Evolutionary conservation across 495 filamentous ascomycete genomes (phyloP).

Genomic region (Penicillium tannophilum): DNA sequence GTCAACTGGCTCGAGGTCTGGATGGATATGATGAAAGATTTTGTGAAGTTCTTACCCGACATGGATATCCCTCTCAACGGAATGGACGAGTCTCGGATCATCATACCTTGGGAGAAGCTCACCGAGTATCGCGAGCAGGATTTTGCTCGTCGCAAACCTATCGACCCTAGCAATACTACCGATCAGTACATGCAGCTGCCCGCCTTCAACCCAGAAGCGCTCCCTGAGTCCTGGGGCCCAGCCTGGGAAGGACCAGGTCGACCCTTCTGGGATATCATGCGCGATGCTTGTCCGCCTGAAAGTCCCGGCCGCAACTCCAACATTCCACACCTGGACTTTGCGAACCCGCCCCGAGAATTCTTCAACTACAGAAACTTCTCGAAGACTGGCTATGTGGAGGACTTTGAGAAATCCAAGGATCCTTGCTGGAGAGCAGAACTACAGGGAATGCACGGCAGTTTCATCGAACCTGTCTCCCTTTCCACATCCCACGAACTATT

Average conservation of each 20-base stretch:
- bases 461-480: not conserved
- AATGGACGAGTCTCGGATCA: constrained; percentile 1
- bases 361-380: not conserved
- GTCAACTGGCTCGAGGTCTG: not conserved
- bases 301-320: not conserved
- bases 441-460: not conserved
- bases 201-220: not conserved
- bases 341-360: not conserved
- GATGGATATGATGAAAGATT: not conserved
- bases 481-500: not conserved
- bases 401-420: not conserved
- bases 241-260: not conserved
- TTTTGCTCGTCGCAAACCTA: not conserved
- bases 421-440: not conserved
- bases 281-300: not conserved
- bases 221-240: not conserved
- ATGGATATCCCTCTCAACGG: not conserved
- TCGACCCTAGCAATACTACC: not conserved
- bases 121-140: not conserved
- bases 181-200: not conserved
- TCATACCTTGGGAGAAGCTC: not conserved
- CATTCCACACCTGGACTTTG: not conserved
- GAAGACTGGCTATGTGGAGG: not conserved
- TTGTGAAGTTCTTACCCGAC: not conserved
- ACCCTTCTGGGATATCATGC: constrained; percentile 1